Percentiles rank a stretch among this genome's conserved stretches.
Evolutionary conservation across 2,329 filamentous ascomycete genomes (phyloP).

Genomic region (Paracorniculantispora psalliotae): DNA sequence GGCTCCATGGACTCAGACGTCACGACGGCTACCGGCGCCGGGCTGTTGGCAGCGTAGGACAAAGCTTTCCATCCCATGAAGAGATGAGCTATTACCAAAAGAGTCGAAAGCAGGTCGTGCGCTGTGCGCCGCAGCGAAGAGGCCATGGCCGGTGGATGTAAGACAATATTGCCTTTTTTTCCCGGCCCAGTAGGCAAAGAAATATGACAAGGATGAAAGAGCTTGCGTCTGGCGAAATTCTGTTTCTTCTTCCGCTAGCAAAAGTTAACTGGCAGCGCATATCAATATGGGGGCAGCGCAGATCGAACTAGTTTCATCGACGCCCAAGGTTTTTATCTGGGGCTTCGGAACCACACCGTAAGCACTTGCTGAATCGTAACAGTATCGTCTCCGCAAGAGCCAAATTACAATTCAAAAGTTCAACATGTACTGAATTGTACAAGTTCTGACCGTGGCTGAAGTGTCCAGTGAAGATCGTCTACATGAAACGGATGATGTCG

Average conservation of each 20-base stretch:
- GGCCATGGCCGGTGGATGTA: neutral
- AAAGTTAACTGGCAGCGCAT: neutral
- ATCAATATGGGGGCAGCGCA: neutral
- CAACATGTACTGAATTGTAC: too few species aligned
- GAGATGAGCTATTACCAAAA: neutral
- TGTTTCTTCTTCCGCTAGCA: neutral
- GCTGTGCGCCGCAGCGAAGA: neutral
- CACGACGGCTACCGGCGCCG: neutral
- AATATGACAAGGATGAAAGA: neutral
- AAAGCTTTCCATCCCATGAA: constrained; percentile 1
- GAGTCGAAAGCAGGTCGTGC: neutral
- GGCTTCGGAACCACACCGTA: neutral
- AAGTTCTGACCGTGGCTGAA: too few species aligned
- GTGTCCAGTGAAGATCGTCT: too few species aligned
- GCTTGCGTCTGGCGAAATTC: neutral
- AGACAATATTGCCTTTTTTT: neutral
- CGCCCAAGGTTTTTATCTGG: neutral
- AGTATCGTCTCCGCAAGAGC: too few species aligned
- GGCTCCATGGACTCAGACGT: constrained; percentile 2
- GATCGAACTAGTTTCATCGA: neutral
- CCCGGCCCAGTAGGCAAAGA: neutral
- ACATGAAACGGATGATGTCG: too few species aligned
- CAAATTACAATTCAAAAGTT: too few species aligned
- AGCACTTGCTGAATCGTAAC: neutral
- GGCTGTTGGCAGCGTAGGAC: neutral